These are phyloP conservation scores for Nissolia schottii DNA, from an alignment of 306 rosid species.

Conservation along the genomic window DNA sequence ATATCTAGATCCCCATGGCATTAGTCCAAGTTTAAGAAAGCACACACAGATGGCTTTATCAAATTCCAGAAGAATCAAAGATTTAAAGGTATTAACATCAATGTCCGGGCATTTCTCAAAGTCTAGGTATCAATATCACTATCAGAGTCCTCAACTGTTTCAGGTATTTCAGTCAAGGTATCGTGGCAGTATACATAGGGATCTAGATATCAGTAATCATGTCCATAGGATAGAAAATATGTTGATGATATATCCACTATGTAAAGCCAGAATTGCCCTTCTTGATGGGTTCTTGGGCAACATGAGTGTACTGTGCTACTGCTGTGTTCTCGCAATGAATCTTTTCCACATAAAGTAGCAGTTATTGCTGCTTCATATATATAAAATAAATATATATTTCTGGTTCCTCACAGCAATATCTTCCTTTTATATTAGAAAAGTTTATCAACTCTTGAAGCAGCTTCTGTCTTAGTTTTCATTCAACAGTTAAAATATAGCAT, in stretches of 20 bases:
- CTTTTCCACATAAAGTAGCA: not conserved
- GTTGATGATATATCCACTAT: not conserved
- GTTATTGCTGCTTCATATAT: not conserved
- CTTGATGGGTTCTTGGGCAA: not conserved
- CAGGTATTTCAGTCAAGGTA: not conserved
- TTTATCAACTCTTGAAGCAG: not conserved
- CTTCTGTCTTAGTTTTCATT: not conserved
- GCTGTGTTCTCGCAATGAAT: not conserved
- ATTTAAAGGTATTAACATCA: constrained; percentile 10
- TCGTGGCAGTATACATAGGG: not conserved
- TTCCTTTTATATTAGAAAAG: not conserved
- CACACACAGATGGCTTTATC: not conserved
- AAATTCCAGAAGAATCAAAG: not conserved
- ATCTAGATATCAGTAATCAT: constrained; percentile 18
- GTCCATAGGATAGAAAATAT: not conserved
- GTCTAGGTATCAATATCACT: not conserved
- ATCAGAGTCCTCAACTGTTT: not conserved
- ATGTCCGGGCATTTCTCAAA: not conserved
- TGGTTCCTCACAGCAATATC: not conserved
- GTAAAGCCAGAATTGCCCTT: not conserved
- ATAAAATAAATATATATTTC: not conserved
- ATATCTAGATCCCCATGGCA: constrained; percentile 8
- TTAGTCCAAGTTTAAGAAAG: constrained; percentile 16
- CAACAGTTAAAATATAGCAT: not conserved
- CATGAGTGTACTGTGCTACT: not conserved